Conservation (phyloP, 352 stramenopile genomes). For the Aphanomyces cochlioides region DNA sequence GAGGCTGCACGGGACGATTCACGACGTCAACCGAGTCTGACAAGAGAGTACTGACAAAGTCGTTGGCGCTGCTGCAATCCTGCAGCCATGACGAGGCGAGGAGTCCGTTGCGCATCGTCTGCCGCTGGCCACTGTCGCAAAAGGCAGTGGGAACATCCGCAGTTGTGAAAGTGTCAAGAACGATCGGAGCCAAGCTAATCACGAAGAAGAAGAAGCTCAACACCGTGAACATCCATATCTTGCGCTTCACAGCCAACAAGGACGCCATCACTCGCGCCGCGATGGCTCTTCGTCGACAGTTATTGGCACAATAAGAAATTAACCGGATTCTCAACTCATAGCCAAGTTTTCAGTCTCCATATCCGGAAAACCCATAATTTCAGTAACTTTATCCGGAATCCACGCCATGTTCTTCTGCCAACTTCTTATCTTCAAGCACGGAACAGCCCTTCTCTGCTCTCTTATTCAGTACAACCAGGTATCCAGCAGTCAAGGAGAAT, state of each 20-base stretch:
- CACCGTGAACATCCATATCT: conserved; percentile 18
- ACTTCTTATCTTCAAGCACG: too few relatives aligned
- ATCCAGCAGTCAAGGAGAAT: too few relatives aligned
- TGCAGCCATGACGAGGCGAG: not conserved
- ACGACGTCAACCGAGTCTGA: conserved; percentile 12
- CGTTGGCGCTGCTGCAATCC: not conserved
- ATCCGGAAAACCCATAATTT: too few relatives aligned
- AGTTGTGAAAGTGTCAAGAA: not conserved
- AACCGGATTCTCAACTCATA: too few relatives aligned
- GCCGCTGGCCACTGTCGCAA: conserved; percentile 12
- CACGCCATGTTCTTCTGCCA: too few relatives aligned
- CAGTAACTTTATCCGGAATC: too few relatives aligned
- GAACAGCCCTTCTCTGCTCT: too few relatives aligned
- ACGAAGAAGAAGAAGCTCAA: conserved; percentile 25
- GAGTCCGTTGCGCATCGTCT: not conserved
- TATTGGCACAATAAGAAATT: not conserved
- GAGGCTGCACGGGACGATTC: conserved; percentile 18
- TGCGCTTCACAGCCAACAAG: conserved; percentile 13
- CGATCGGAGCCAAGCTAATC: conserved; percentile 10
- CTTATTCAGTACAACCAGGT: too few relatives aligned
- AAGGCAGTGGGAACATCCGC: conserved; percentile 3
- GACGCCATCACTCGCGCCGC: conserved; percentile 10
- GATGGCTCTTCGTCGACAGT: not conserved
- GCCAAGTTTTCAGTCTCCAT: too few relatives aligned
- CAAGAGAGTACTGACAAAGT: conserved; percentile 8